These are phyloP conservation scores for Pseudogymnoascus sp. DNA, from an alignment of 2,329 filamentous ascomycete species.

Conservation along the genomic window DNA sequence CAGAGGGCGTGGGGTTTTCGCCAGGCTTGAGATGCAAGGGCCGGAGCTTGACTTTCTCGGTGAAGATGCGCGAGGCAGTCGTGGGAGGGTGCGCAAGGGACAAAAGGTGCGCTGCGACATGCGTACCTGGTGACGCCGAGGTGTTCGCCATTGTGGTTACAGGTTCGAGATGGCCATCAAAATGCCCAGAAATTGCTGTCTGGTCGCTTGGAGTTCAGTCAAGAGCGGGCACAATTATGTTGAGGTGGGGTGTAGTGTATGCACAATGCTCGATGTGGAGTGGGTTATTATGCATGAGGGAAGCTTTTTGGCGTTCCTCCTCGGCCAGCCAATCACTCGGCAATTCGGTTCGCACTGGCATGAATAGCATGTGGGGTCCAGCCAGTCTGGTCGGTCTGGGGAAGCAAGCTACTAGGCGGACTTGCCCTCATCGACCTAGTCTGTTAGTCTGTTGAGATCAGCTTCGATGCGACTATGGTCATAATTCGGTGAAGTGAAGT, in stretches of 20 bases:
- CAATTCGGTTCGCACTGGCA: not conserved
- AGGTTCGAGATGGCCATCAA: not conserved
- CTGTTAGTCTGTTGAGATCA: conserved; percentile 1
- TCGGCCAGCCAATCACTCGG: conserved; percentile 2
- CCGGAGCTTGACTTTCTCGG: conserved; percentile 75
- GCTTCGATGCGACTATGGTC: not conserved
- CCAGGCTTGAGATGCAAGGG: conserved; percentile 71
- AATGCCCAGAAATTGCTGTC: not conserved
- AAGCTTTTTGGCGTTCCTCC: not conserved
- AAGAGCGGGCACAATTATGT: not conserved
- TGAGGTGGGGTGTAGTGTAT: not conserved
- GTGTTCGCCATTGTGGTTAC: conserved; percentile 3
- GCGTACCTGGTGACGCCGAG: conserved; percentile 24
- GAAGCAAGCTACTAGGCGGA: not conserved
- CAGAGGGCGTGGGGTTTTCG: conserved; percentile 41
- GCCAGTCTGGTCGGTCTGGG: not conserved
- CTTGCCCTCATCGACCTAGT: not conserved
- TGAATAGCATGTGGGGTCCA: not conserved
- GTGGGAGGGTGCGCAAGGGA: conserved; percentile 70
- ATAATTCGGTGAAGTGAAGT: not conserved
- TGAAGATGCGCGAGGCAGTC: conserved; percentile 63
- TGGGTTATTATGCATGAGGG: not conserved
- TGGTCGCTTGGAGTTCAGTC: not conserved
- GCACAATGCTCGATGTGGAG: not conserved
- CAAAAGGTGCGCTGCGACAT: conserved; percentile 55